Percentiles rank a stretch among this genome's conserved stretches.
Evolutionary conservation across 108 stramenopile species (phyloP).

Genomic region (Nannochloropsis salina): DNA sequence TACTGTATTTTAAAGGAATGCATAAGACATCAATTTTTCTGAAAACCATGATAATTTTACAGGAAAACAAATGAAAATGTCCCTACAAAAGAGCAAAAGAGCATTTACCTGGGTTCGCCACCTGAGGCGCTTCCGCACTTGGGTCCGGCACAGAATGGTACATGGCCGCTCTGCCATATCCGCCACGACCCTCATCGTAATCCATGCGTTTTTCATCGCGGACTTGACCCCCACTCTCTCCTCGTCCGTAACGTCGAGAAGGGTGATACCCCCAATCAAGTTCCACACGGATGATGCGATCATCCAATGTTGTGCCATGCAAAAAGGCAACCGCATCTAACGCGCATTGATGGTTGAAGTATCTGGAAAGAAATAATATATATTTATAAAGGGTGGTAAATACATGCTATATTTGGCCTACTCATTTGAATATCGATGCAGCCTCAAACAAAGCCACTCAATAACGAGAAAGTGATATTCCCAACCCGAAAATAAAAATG

Average conservation of each 20-base stretch:
- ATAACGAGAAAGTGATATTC: too few species aligned
- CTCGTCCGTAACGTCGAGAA: conserved; percentile 90
- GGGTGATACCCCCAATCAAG: conserved; percentile 86
- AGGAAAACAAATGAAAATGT: too few species aligned
- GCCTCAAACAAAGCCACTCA: too few species aligned
- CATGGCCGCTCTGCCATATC: conserved; percentile 4
- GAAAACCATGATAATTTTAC: too few species aligned
- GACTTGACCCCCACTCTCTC: conserved; percentile 83
- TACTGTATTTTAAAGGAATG: not conserved
- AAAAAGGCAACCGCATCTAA: conserved; percentile 64
- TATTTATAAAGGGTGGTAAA: not conserved
- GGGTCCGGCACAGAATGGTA: not conserved
- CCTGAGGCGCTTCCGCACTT: not conserved
- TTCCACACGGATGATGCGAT: conserved; percentile 82
- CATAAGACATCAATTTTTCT: not conserved
- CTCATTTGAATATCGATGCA: too few species aligned
- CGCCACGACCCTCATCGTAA: conserved; percentile 19
- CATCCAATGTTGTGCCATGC: conserved; percentile 79
- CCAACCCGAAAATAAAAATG: too few species aligned
- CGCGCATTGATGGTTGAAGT: conserved; percentile 45
- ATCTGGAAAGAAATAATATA: not conserved
- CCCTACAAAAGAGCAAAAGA: too few species aligned
- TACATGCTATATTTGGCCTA: too few species aligned
- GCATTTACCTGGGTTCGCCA: too few species aligned
- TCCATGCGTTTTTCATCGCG: conserved; percentile 69